Evolutionary conservation across 345 rosid species (phyloP), one percentile per base, ranked within the genome.

Genomic region (Hypericum perforatum): DNA sequence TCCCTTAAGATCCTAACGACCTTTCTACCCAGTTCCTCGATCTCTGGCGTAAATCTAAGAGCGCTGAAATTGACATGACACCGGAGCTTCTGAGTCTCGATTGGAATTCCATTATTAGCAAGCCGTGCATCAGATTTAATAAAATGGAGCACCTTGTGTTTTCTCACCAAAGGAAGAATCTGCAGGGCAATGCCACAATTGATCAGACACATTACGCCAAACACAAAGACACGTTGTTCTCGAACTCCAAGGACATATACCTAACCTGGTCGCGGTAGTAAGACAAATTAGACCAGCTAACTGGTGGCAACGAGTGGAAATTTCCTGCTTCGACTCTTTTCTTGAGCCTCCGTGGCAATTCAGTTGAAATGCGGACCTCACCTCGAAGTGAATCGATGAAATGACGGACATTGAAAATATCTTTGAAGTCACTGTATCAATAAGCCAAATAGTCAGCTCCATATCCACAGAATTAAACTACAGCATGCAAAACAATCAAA

Each of bases 231-330:
- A 40, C 8, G 40, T n/a, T 0, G 38, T 12, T 9, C 10, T 9
- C 0, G 1, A 29, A 5, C 8, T 3, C 12, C 8, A 58, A 39
- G 22, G 8, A 64, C 32, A 22, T 22, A 6, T 6, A 12, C 39
- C 58, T 9, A 32, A 79, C 85, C 66, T 55, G 72, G 5, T 76
- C 40, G n/a, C 61, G 67, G 58, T 79, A 79, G 60, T 76, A 79
- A n/a, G 85, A 68, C 67, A 79, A 66, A 60, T 79, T 66, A 9
- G 85, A 76, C 85, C 81, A 79, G 45, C 77, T 79, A 45, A 74
- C 42, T 6, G 81, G 79, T 8, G 81, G 70, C 81, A 79, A 65
- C 41, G 76, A 61, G 52, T 63, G 64, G 11, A 58, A 41, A 15
- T 53, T 41, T 48, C 74, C 69, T 6, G 32, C 29, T 46, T 70